Evolutionary conservation across 2,329 filamentous ascomycete species (phyloP), one percentile per base, ranked within the genome.

Genomic region (Diaporthe citriasiana): DNA sequence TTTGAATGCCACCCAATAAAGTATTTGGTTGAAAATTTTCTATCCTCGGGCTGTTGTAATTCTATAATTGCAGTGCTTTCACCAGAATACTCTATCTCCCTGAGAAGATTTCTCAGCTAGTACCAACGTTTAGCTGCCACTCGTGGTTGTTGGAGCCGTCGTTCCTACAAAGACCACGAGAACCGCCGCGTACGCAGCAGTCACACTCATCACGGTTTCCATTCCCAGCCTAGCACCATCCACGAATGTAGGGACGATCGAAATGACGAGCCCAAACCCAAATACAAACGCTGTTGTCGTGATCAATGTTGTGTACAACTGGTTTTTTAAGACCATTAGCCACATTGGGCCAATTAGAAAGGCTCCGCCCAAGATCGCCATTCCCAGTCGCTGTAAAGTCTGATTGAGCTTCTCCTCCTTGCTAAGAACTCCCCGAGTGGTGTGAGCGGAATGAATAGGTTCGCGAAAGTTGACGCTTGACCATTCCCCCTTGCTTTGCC

Each of bases 381-480:
- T 33, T 6, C 15, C 53, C 27, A 56, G 9, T 56, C 53, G 53
- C 17, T 56, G 27, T 0, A 56, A 19, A 33, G 27, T 56, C 27
- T 33, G 53, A 56, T 30, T 15, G 2, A 56, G 10, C 2, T 12
- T 22, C 22, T 56, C 30, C 13, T 22, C 30, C 15, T 33, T 17
- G 1, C 30, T 10, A 4, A 6, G 25, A 10, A 5, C 10, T 27
- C 25, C 25, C 13, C 25, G 4, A 27, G 12, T 17, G n/a, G n/a
- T 12, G 1, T 6, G 25, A 27, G 2, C 4, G 25, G n/a, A 1
- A 3, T 33, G 19, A 8, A 3, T 10, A 3, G 1, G 51, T 9
- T 7, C 8, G 3, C 1, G 15, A 19, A 55, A 33, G 7, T 33
- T 3, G 7, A 55, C 19, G 51, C 1, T 33, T 6, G 27, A 30